These are phyloP conservation scores for Phytophthora pseudosyringae DNA, from an alignment of 352 stramenopile species.

Conservation along the genomic window DNA sequence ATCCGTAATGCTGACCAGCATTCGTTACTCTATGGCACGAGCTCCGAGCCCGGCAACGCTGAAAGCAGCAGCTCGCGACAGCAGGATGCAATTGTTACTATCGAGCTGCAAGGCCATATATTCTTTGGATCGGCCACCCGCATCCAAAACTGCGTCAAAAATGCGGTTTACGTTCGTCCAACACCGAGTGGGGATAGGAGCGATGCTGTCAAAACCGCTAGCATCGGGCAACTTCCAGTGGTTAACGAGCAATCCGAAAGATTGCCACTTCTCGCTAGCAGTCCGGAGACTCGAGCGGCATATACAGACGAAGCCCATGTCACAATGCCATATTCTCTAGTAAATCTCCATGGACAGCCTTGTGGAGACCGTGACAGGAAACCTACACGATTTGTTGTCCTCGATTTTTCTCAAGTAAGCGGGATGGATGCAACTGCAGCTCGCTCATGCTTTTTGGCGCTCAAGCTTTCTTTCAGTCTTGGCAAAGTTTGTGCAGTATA, in stretches of 20 bases:
- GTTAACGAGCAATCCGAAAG: slow-evolving; percentile 8
- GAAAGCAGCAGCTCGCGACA: slow-evolving; percentile 34
- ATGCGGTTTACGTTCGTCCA: slow-evolving; percentile 56
- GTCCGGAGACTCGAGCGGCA: slow-evolving; percentile 1
- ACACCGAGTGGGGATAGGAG: not conserved
- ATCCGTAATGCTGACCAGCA: slow-evolving; percentile 73
- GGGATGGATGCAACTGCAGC: slow-evolving; percentile 82
- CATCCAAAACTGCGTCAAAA: slow-evolving; percentile 73
- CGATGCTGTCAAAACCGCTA: not conserved
- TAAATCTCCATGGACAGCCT: slow-evolving; percentile 53
- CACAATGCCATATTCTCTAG: slow-evolving; percentile 24
- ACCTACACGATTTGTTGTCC: slow-evolving; percentile 71
- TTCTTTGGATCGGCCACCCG: slow-evolving; percentile 82
- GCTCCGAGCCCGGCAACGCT: slow-evolving; percentile 4
- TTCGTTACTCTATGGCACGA: slow-evolving; percentile 47
- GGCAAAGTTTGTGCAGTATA: slow-evolving; percentile 65
- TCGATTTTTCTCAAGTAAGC: slow-evolving; percentile 82
- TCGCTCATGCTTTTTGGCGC: slow-evolving; percentile 68
- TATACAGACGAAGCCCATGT: slow-evolving; percentile 25
- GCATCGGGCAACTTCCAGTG: not conserved
- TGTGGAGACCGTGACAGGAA: slow-evolving; percentile 38
- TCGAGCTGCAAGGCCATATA: slow-evolving; percentile 75
- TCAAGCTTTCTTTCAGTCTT: slow-evolving; percentile 66
- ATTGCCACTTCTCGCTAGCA: slow-evolving; percentile 18
- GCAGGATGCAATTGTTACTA: slow-evolving; percentile 62